Evolutionary conservation across 2,329 filamentous ascomycete genomes (phyloP), one percentile per base, ranked within the genome.

Genomic region (Apiospora pterosperma): DNA sequence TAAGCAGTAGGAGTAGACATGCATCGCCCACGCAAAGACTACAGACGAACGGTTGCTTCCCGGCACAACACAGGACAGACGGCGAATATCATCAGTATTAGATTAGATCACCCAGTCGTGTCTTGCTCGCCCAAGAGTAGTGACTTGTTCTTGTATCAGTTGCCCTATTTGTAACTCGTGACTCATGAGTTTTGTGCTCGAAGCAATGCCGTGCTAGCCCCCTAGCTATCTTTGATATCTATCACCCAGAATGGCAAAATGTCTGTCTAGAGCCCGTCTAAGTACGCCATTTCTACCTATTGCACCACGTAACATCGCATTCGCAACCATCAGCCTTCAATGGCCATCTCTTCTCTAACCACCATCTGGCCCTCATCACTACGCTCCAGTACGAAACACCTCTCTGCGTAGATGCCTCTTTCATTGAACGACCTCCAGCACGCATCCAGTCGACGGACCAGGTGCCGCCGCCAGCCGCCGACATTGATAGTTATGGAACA

Each of bases 381-480:
- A 61, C 70, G 69, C 65, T 80, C 76, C 31, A 82, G 66, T 10
- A 81, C 74, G 62, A 84, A 84, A 66, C 81, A 82, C 39, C 81
- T 71, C 71, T 84, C 82, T 0, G 82, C 81, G 66, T 76, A 83
- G 1, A 82, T 70, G 2, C 82, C 82, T 41, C 74, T 70, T 48
- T 74, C 71, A 42, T 83, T 81, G 48, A 74, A 74, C 52, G 71
- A 68, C 65, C 75, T 75, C 82, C 82, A 84, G 11, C 73, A 72
- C 48, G 73, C 72, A 60, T 79, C 74, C 55, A 81, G 69, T 23
- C 82, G 74, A 21, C 82, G 75, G 8, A 82, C 76, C 79, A 82
- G 79, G 48, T 79, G 74, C 12, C 74, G 77, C 55, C 76, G 76
- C 82, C 82, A 84, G 8, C 81, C 82, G 5, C 82, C 82, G 1